Evolutionary conservation across 331 rosid genomes (phyloP).

Genomic region (Cucumis variabilis): DNA sequence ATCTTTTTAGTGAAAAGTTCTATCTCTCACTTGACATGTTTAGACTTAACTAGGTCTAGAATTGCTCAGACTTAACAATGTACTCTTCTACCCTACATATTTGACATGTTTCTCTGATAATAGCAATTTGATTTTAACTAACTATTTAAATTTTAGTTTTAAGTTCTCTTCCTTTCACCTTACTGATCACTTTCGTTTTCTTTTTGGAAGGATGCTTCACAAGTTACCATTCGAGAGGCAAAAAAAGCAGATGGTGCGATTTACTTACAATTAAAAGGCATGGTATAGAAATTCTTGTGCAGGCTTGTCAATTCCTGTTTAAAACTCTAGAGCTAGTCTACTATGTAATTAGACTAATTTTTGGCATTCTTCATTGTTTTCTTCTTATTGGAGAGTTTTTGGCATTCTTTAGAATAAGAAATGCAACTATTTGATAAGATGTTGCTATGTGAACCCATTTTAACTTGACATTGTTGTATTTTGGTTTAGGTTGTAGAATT

Average conservation of each 20-base stretch:
- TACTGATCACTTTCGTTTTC: slow-evolving; percentile 31
- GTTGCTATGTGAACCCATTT: no score
- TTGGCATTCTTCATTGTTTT: not conserved
- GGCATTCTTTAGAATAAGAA: no score
- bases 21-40: no score
- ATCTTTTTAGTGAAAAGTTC: no score
- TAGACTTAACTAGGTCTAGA: not conserved
- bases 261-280: slow-evolving; percentile 66
- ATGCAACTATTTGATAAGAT: no score
- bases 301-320: slow-evolving; percentile 53
- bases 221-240: slow-evolving; percentile 68
- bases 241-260: slow-evolving; percentile 74
- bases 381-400: not conserved
- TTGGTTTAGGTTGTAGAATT: no score
- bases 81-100: not conserved
- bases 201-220: slow-evolving; percentile 64
- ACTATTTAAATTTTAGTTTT: slow-evolving; percentile 17
- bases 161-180: slow-evolving; percentile 24
- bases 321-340: not conserved
- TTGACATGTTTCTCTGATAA: slow-evolving; percentile 25
- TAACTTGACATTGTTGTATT: no score
- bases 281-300: slow-evolving; percentile 50
- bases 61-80: not conserved
- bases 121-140: not conserved
- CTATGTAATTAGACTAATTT: not conserved